A percentile compares a stretch with the other conserved stretches of the same genome.
Conservation (phyloP, 2,329 filamentous ascomycete genomes). For the Penicillium corylophilum region DNA sequence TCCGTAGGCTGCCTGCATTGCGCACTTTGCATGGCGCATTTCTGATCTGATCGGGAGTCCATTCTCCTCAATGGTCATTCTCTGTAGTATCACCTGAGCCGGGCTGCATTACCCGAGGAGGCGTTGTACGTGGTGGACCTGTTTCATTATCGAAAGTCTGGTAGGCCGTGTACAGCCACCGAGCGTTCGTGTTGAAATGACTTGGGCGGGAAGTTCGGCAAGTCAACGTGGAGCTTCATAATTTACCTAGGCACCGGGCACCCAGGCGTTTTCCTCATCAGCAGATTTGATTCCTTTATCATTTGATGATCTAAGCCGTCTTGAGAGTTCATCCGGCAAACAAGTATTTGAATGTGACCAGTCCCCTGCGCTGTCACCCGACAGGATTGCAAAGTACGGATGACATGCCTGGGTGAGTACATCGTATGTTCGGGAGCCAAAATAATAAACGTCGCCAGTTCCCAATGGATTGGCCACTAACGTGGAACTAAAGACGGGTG, state of each 20-base stretch:
- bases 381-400: not conserved
- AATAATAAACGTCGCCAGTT: constrained; percentile 8
- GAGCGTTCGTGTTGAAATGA: constrained; percentile 10
- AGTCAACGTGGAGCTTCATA: constrained; percentile 18
- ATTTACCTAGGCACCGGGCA: not conserved
- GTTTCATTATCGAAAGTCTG: constrained; percentile 14
- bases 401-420: not conserved
- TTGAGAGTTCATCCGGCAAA: not conserved
- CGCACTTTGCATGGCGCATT: not conserved
- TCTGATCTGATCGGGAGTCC: constrained; percentile 6
- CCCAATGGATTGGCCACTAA: constrained; percentile 8
- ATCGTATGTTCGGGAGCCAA: not conserved
- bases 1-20: constrained; percentile 17
- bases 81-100: constrained; percentile 20
- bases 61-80: constrained; percentile 11
- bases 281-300: not conserved
- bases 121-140: constrained; percentile 14
- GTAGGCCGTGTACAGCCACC: constrained; percentile 16
- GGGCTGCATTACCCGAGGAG: constrained; percentile 14
- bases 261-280: not conserved
- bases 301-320: not conserved
- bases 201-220: constrained; percentile 24
- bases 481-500: constrained; percentile 4
- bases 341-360: constrained; percentile 18
- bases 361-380: constrained; percentile 10